phyloP scores from a whole-genome alignment of 768 basidiomycete species.

The Tremella mesenterica region DNA sequence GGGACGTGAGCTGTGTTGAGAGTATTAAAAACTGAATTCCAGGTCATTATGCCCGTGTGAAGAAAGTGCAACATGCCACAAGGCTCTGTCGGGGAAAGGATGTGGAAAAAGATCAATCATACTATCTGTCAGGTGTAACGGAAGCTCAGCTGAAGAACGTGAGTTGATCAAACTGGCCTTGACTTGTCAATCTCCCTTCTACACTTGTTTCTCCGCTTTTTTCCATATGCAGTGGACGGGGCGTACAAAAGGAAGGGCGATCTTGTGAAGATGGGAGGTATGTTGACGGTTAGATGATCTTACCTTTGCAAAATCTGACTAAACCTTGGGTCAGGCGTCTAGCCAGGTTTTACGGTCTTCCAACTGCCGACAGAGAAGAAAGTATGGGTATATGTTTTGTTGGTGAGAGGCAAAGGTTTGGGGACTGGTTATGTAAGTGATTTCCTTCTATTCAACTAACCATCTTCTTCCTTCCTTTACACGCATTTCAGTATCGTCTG shows the following conservation, averaged over 20 bases:
- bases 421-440: constrained; percentile 60
- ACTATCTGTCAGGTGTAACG: constrained; percentile 72
- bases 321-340: constrained; percentile 68
- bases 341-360: constrained; percentile 56
- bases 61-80: constrained; percentile 48
- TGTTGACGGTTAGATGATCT: constrained; percentile 51
- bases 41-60: constrained; percentile 82
- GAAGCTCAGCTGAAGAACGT: constrained; percentile 57
- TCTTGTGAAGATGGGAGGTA: background rate
- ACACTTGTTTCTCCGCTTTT: no score
- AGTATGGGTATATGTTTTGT: constrained; percentile 95
- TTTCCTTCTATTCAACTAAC: background rate
- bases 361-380: constrained; percentile 67
- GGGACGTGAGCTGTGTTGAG: no score
- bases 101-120: constrained; percentile 75
- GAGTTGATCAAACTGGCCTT: constrained; percentile 1
- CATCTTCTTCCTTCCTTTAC: no score
- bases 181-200: background rate
- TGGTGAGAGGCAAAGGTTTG: constrained; percentile 66
- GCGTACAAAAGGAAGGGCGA: no score
- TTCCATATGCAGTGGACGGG: no score
- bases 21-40: background rate
- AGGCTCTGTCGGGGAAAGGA: constrained; percentile 52
- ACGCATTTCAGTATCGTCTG: background rate
- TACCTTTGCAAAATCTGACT: constrained; percentile 61